Conservation (phyloP, 495 filamentous ascomycete genomes). For the Collariella sp. region DNA sequence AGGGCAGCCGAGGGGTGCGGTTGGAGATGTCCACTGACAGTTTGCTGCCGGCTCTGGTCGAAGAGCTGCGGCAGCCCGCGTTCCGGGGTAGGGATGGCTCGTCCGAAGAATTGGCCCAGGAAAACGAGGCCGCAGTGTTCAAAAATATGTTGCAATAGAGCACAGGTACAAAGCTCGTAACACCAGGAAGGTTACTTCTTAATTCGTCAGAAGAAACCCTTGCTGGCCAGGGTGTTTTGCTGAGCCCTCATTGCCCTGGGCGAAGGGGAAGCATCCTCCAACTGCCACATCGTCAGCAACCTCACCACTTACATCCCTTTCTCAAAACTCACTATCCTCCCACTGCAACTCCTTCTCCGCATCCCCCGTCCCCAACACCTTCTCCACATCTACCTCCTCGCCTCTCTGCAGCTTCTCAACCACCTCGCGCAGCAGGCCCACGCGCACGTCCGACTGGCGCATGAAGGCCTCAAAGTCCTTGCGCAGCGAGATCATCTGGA, state of each 20-base stretch:
- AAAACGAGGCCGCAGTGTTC: slow-evolving; percentile 26
- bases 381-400: slow-evolving; percentile 86
- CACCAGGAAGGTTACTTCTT: background rate
- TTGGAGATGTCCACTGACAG: slow-evolving; percentile 47
- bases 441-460: slow-evolving; percentile 68
- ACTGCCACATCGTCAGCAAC: slow-evolving; percentile 41
- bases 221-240: slow-evolving; percentile 14
- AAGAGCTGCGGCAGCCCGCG: slow-evolving; percentile 23
- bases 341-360: slow-evolving; percentile 69
- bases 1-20: slow-evolving; percentile 42
- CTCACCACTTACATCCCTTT: background rate
- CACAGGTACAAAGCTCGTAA: background rate
- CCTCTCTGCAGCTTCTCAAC: slow-evolving; percentile 73
- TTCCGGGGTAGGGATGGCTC: background rate
- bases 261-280: background rate
- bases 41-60: slow-evolving; percentile 46
- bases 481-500: slow-evolving; percentile 77
- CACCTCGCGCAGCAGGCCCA: slow-evolving; percentile 69
- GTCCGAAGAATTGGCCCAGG: background rate
- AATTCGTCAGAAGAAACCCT: slow-evolving; percentile 35
- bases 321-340: slow-evolving; percentile 60
- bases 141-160: slow-evolving; percentile 45
- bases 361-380: slow-evolving; percentile 71
- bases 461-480: slow-evolving; percentile 63
- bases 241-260: background rate